Percentiles rank a stretch among this genome's conserved stretches.
Conservation (phyloP, 78 protist genomes). For the Monosiga brevicollis region DNA sequence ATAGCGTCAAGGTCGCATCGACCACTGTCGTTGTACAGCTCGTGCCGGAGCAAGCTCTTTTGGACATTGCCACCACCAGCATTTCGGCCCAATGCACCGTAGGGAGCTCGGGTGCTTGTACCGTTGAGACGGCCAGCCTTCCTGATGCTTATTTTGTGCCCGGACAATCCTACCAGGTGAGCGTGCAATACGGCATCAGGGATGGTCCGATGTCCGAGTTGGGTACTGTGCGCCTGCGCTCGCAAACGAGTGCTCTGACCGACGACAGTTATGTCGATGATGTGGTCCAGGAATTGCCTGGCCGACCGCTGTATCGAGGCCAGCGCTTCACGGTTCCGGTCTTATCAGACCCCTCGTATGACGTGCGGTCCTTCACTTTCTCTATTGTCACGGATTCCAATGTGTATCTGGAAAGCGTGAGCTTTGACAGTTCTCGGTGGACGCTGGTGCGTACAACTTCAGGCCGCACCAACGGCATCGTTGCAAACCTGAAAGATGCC, state of each 20-base stretch:
- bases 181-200: not conserved
- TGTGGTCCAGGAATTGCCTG: not conserved
- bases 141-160: not conserved
- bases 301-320: not conserved
- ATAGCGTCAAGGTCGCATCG: not conserved
- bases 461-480: not conserved
- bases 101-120: not conserved
- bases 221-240: not conserved
- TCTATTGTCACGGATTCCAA: not conserved
- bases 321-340: not conserved
- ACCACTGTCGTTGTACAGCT: not conserved
- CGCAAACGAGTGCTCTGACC: not conserved
- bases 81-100: not conserved
- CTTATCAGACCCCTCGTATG: not conserved
- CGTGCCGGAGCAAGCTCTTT: not conserved
- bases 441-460: not conserved
- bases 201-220: not conserved
- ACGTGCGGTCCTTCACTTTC: not conserved
- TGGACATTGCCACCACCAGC: not conserved
- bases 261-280: not conserved
- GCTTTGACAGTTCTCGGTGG: not conserved
- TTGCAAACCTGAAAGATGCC: too few species aligned
- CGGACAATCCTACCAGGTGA: not conserved
- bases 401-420: not conserved
- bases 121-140: not conserved